Percentiles rank a stretch among this genome's conserved stretches.
Conservation (phyloP, 140 eudicot species). For the Erigeron philadelphicus region DNA sequence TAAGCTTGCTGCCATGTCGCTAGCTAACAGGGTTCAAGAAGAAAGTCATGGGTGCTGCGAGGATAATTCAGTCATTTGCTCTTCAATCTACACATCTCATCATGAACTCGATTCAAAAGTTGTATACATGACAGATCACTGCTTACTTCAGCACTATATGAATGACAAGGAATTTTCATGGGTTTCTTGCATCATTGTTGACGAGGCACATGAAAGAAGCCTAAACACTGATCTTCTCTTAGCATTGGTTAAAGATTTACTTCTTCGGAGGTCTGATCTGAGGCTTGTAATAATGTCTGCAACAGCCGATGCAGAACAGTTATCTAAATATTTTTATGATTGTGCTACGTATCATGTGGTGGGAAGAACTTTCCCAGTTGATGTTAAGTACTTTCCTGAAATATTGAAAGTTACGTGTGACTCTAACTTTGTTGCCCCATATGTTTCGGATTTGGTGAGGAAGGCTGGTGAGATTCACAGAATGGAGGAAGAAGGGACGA, state of each 20-base stretch:
- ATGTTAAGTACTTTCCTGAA: constrained; percentile 53
- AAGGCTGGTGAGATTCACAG: constrained; percentile 59
- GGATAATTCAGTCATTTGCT: constrained; percentile 36
- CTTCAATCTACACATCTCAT: constrained; percentile 50
- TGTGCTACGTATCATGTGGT: constrained; percentile 60
- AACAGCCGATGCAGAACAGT: constrained; percentile 79
- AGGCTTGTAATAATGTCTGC: constrained; percentile 94
- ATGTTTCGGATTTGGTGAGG: constrained; percentile 54
- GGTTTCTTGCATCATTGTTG: constrained; percentile 80
- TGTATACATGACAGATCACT: constrained; percentile 78
- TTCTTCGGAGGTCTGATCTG: constrained; percentile 49
- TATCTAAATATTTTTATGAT: constrained; percentile 54
- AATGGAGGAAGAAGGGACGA: constrained; percentile 59
- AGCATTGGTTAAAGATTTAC: constrained; percentile 64
- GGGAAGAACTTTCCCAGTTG: constrained; percentile 86
- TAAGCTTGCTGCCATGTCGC: constrained; percentile 79
- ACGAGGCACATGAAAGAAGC: constrained; percentile 97
- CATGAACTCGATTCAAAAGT: constrained; percentile 41
- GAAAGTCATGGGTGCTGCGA: constrained; percentile 64
- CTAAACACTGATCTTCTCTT: constrained; percentile 81
- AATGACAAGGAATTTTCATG: constrained; percentile 50
- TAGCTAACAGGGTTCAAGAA: constrained; percentile 70
- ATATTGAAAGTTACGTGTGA: constrained; percentile 25
- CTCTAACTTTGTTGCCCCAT: constrained; percentile 37
- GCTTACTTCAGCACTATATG: constrained; percentile 82